These are phyloP conservation scores for Zalerion maritima DNA, from an alignment of 495 filamentous ascomycete species.

Conservation along the genomic window DNA sequence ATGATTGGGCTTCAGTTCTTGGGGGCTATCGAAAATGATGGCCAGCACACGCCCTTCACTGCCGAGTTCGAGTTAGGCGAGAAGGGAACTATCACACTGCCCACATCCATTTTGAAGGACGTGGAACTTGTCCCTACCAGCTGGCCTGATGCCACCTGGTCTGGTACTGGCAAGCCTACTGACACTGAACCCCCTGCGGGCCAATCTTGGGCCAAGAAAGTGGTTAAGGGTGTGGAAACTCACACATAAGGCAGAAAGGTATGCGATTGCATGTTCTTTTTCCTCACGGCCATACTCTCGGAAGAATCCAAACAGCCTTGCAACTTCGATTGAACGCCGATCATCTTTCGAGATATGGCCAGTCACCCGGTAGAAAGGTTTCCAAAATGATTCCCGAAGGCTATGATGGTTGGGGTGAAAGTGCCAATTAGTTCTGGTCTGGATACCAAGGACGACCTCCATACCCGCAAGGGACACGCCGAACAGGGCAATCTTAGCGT, in stretches of 20 bases:
- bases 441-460: constrained; percentile 7
- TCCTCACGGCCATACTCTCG: constrained; percentile 8
- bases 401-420: constrained; percentile 8
- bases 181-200: too few species aligned
- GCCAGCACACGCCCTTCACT: constrained; percentile 1
- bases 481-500: constrained; percentile 6
- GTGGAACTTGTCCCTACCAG: constrained; percentile 1
- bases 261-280: constrained; percentile 8
- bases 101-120: constrained; percentile 1
- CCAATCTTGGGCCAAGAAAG: too few species aligned
- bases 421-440: constrained; percentile 8
- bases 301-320: constrained; percentile 10
- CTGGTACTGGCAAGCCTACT: constrained; percentile 1
- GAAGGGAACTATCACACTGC: constrained; percentile 1
- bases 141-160: constrained; percentile 1
- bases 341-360: constrained; percentile 9
- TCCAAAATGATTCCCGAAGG: constrained; percentile 9
- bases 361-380: constrained; percentile 9
- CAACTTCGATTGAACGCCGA: constrained; percentile 10
- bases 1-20: constrained; percentile 1
- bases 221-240: too few species aligned
- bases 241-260: constrained; percentile 8
- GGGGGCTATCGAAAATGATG: constrained; percentile 1
- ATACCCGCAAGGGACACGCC: constrained; percentile 5
- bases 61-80: constrained; percentile 1